These are phyloP conservation scores for Colletotrichum falcatum DNA, from an alignment of 2,329 filamentous ascomycete species.

Conservation along the genomic window DNA sequence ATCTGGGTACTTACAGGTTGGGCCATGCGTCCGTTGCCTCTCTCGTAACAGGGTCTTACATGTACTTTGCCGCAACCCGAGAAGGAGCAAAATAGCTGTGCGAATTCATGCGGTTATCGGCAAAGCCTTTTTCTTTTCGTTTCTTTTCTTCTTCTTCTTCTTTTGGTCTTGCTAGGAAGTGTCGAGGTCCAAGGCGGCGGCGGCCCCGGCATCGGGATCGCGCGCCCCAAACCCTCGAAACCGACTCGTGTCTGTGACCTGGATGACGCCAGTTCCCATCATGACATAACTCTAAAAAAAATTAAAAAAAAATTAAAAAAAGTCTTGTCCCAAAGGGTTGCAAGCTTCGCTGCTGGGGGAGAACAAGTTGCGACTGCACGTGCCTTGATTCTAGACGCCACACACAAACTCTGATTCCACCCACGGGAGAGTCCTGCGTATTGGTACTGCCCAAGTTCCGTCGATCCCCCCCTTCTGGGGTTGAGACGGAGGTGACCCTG, in stretches of 20 bases:
- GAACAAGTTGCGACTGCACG: background rate
- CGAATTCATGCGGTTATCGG: no score
- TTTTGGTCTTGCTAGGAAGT: no score
- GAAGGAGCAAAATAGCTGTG: no score
- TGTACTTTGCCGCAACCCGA: no score
- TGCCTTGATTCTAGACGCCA: background rate
- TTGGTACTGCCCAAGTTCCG: background rate
- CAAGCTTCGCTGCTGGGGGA: background rate
- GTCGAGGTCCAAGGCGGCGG: no score
- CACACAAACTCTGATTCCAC: background rate
- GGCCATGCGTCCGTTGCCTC: no score
- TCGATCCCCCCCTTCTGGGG: background rate
- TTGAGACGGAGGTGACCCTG: background rate
- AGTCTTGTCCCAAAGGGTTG: background rate
- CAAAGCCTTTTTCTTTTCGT: no score
- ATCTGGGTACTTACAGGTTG: no score
- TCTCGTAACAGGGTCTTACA: background rate
- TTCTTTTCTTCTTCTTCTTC: no score
- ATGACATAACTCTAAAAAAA: background rate
- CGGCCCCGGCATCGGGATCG: no score
- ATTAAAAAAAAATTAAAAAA: background rate
- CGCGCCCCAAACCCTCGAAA: no score
- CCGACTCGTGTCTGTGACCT: background rate
- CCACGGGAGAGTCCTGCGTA: background rate
- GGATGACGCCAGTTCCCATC: background rate